Percentiles rank a stretch among this genome's conserved stretches.
Evolutionary conservation across 345 rosid genomes (phyloP).

Genomic region (Salix viminalis): DNA sequence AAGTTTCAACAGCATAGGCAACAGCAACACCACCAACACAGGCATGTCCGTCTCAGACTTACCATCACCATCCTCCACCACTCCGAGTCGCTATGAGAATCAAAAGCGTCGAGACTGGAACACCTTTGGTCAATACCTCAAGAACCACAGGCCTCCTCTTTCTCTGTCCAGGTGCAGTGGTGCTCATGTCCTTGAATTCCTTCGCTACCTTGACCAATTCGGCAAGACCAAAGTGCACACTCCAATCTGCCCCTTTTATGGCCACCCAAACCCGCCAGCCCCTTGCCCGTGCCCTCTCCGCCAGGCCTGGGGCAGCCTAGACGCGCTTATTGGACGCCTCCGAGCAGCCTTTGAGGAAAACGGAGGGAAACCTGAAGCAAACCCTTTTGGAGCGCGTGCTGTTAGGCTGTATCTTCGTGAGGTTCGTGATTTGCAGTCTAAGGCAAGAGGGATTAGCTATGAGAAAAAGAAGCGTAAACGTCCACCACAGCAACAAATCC

Average conservation of each 20-base stretch:
- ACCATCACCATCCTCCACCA: slow-evolving; percentile 13
- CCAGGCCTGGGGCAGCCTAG: slow-evolving; percentile 35
- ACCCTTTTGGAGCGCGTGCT: slow-evolving; percentile 32
- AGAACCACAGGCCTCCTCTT: slow-evolving; percentile 34
- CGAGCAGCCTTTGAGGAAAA: slow-evolving; percentile 32
- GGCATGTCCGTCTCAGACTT: not conserved
- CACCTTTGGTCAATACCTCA: slow-evolving; percentile 35
- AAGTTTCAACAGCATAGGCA: not conserved
- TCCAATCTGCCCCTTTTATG: slow-evolving; percentile 31
- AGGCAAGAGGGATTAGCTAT: slow-evolving; percentile 32
- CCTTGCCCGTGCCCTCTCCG: slow-evolving; percentile 39
- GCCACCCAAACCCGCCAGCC: slow-evolving; percentile 38
- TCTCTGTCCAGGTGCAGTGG: slow-evolving; percentile 36
- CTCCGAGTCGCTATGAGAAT: slow-evolving; percentile 35
- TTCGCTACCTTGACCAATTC: slow-evolving; percentile 30
- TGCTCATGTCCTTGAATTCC: slow-evolving; percentile 34
- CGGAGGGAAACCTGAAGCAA: slow-evolving; percentile 30
- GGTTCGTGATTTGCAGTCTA: slow-evolving; percentile 30
- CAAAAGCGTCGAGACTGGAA: slow-evolving; percentile 41
- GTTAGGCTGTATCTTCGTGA: slow-evolving; percentile 32
- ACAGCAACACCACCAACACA: not conserved
- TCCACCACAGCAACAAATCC: slow-evolving; percentile 34
- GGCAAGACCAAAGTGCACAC: slow-evolving; percentile 36
- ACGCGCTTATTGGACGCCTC: slow-evolving; percentile 31
- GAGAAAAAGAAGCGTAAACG: slow-evolving; percentile 37